Base-by-base conservation (phyloP, 2,329 filamentous ascomycete species). In the Fusarium sp. region DNA sequence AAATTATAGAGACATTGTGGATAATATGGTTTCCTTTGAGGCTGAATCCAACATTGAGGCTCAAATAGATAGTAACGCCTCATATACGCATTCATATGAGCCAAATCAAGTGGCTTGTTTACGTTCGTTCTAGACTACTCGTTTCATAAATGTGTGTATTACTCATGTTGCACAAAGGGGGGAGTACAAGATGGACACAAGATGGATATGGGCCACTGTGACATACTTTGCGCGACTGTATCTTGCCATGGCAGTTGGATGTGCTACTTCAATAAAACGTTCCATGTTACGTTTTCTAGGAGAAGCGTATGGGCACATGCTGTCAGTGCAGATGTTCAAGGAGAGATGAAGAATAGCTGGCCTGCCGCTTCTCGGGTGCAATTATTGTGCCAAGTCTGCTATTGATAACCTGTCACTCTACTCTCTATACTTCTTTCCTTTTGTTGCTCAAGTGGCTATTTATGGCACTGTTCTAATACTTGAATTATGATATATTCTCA, bases 221-320 rank as follows among this genome's bases (percentile, higher is more conserved):
- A 45, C 37, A 18, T 46, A 19, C 34, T 34, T n/a, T 43, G 68
- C 45, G 52, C 44, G 53, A 71, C 68, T 53, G 10, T 45, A 56
- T 61, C 50, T 55, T 58, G 31, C 52, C 52, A 31, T 65, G 61
- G 46, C 25, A 61, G 60, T 65, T 50, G 19, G 39, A 54, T 25
- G 67, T 71, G 59, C 8, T 42, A 68, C 63, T 16, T 18, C 12
- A 37, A 43, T 48, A 45, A 50, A 46, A 53, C 31, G 67, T 65
- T 71, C 52, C 67, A 68, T 68, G 60, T 31, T 54, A 45, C 26
- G 46, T 45, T 18, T 51, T 60, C 48, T 37, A 49, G 49, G 16
- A 31, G 25, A 39, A 26, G 14, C 26, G 28, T 34, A 18, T 54
- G 34, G 23, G 19, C 12, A 18, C 18, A 45, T 26, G 16, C 21